A percentile compares a stretch with the other conserved stretches of the same genome.
phyloP scores from a whole-genome alignment of 202 grass and related monocot genomes.

The Eragrostis tef region DNA sequence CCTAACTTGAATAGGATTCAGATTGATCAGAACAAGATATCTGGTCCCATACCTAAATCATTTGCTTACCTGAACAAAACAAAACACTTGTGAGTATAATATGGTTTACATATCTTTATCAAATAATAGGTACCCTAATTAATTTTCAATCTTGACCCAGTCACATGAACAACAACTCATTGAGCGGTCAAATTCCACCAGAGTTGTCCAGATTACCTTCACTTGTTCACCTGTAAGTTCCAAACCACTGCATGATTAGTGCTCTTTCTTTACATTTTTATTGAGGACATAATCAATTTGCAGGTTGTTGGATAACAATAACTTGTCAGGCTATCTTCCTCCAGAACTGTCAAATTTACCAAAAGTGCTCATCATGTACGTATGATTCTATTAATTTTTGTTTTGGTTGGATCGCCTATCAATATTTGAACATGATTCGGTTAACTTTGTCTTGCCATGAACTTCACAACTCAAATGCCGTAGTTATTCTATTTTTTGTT shows the following conservation, averaged over 20 bases:
- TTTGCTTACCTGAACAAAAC: conserved; percentile 89
- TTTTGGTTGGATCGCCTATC: not conserved
- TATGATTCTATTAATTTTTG: conserved; percentile 42
- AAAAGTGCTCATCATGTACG: conserved; percentile 57
- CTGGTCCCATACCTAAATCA: conserved; percentile 82
- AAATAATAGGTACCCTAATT: conserved; percentile 30
- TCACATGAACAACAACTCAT: conserved; percentile 99
- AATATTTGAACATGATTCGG: conserved; percentile 16
- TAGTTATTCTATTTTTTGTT: conserved; percentile 29
- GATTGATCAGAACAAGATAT: conserved; percentile 91
- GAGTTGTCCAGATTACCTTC: conserved; percentile 81
- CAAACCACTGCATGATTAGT: conserved; percentile 3
- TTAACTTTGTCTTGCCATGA: conserved; percentile 8
- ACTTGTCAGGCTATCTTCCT: conserved; percentile 80
- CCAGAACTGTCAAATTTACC: conserved; percentile 58
- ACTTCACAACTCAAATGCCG: not conserved
- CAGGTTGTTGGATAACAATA: conserved; percentile 98
- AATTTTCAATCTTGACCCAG: conserved; percentile 53
- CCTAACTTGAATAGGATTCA: conserved; percentile 85
- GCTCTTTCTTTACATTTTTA: conserved; percentile 33
- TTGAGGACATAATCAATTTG: conserved; percentile 31
- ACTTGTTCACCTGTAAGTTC: conserved; percentile 87
- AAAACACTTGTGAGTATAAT: conserved; percentile 90
- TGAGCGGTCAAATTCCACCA: conserved; percentile 92
- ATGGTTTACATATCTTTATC: conserved; percentile 42